A percentile compares a stretch with the other conserved stretches of the same genome.
Conservation (phyloP, 208 protist species). For the Porcisia hertigi region DNA sequence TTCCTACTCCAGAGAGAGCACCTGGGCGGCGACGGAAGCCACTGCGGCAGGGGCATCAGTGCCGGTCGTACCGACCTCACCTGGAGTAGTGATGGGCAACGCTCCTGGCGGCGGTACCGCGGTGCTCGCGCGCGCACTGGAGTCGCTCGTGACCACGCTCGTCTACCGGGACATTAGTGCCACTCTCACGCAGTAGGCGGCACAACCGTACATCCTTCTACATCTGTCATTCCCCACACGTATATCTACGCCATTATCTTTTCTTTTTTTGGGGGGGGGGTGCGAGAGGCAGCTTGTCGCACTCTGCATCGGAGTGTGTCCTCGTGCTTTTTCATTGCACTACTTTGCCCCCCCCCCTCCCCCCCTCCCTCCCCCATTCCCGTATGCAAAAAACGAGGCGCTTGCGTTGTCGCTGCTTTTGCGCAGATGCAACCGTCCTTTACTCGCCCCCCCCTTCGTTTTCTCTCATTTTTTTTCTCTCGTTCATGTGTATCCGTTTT, state of each 20-base stretch:
- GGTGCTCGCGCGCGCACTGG: slow-evolving; percentile 14
- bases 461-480: not conserved
- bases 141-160: slow-evolving; percentile 29
- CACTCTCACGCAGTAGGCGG: not conserved
- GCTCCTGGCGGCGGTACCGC: not conserved
- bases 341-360: not conserved
- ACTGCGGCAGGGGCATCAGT: not conserved
- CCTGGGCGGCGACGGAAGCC: not conserved
- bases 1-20: not conserved
- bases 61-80: not conserved
- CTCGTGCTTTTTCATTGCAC: not conserved
- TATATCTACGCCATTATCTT: not conserved
- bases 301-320: not conserved
- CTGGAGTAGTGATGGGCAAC: not conserved
- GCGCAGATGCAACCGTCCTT: too few relatives aligned
- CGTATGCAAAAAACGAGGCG: not conserved
- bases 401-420: not conserved
- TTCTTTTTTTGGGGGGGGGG: too few relatives aligned
- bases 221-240: not conserved
- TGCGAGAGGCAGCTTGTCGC: too few relatives aligned
- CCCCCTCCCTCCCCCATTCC: too few relatives aligned
- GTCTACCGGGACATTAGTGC: slow-evolving; percentile 23
- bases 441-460: not conserved
- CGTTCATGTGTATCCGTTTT: slow-evolving; percentile 1
- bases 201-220: not conserved